Evolutionary conservation across 202 grass and related monocot species (phyloP), one percentile per base, ranked within the genome.

Genomic region (Zizania palustris): DNA sequence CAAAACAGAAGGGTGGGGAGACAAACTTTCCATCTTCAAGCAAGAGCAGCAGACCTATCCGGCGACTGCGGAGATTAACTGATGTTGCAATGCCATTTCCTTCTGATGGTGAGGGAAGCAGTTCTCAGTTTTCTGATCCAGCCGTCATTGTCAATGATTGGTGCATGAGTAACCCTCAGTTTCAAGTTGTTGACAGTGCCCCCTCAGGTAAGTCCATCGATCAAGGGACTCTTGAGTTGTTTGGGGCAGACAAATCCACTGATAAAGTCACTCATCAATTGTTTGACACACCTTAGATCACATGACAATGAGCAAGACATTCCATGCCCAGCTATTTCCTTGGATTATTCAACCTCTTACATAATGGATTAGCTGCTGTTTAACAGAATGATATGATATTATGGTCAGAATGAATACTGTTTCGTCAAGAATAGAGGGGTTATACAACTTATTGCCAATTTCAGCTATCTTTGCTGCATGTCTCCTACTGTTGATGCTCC

Each of bases 1-100:
- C 80, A 58, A 90, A 87, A 68, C 88, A 84, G 74, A 95, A 85
- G 63, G 79, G 87, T 3, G 89, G 66, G 71, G 85, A 83, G 21
- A 63, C 45, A 60, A 91, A 75, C 42, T 86, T 80, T 21, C 65
- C 79, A 74, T 73, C 84, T 79, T 86, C 81, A 72, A 88, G 75
- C 69, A 89, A 81, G 76, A 78, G 68, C 72, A 88, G 81, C 65
- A 90, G 87, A 75, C 71, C 80, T 37, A 80, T 84, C 61, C 71
- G 85, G 41, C 70, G 80, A 44, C 73, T 85, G 62, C 89, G 67
- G 51, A 84, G 84, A 73, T 85, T 79, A 44, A 67, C 75, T 71
- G 86, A 91, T 71, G 50, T 65, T 21, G n/a, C 60, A 53, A 21
- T 61, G 19, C 9, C 71, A 81, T 84, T 84, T 85, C 44, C 77